phyloP scores from a whole-genome alignment of 768 basidiomycete genomes.

The Termitomyces titanicus region DNA sequence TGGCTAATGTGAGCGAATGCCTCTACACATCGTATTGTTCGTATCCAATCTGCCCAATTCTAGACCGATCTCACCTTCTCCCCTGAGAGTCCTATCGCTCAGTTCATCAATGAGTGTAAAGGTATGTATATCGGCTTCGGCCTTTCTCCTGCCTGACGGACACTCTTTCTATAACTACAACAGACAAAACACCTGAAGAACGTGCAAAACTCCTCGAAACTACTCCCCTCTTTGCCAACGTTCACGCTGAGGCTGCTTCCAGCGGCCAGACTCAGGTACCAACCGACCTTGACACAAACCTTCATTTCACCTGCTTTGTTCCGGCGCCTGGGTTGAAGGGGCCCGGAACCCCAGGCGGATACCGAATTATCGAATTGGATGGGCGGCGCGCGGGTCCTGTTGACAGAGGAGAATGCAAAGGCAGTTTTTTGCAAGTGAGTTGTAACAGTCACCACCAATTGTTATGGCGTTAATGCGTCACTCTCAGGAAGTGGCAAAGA shows the following conservation, averaged over 20 bases:
- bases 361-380: conserved; percentile 77
- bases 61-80: conserved; percentile 56
- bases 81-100: conserved; percentile 56
- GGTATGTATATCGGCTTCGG: conserved; percentile 30
- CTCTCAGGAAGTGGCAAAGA: conserved; percentile 57
- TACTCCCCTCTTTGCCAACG: conserved; percentile 70
- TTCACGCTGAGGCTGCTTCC: conserved; percentile 69
- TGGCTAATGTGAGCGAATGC: conserved; percentile 65
- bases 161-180: conserved; percentile 20
- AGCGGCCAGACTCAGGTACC: conserved; percentile 70
- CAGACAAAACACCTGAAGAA: conserved; percentile 68
- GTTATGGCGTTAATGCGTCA: neutral
- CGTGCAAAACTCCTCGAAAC: conserved; percentile 74
- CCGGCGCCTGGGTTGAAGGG: conserved; percentile 47
- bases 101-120: conserved; percentile 64
- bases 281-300: conserved; percentile 60
- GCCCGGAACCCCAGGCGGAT: conserved; percentile 24
- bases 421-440: conserved; percentile 51
- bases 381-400: conserved; percentile 76
- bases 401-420: conserved; percentile 63
- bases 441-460: neutral
- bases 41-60: neutral
- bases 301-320: conserved; percentile 90
- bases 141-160: neutral
- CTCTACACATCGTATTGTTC: neutral